phyloP scores from a whole-genome alignment of 2,329 filamentous ascomycete species.

The Domatiomyces globalis region DNA sequence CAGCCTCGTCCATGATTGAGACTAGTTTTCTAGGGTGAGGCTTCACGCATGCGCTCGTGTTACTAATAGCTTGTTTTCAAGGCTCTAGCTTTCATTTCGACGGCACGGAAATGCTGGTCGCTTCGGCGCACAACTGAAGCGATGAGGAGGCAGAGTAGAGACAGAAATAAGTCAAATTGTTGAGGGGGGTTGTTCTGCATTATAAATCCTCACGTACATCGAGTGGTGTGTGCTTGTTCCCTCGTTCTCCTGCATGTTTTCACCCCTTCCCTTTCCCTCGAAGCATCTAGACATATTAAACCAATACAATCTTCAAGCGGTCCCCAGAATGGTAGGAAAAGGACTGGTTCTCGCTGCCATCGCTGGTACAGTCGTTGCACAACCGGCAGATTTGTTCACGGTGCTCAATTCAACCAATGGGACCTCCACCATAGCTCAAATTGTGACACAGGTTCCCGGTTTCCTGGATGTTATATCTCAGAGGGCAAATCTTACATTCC shows the following conservation, averaged over 20 bases:
- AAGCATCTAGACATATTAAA: neutral
- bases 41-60: neutral
- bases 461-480: neutral
- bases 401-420: slow-evolving; percentile 4
- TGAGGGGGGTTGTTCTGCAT: neutral
- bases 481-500: slow-evolving; percentile 8
- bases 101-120: too few species aligned
- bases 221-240: neutral
- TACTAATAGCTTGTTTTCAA: neutral
- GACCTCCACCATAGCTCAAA: neutral
- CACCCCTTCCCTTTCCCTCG: neutral
- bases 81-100: neutral
- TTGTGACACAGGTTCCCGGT: neutral
- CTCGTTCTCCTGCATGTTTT: neutral
- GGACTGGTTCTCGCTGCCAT: slow-evolving; percentile 3
- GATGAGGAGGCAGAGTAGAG: neutral
- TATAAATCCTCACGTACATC: neutral
- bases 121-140: neutral
- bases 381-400: slow-evolving; percentile 3
- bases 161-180: neutral
- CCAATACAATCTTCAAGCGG: neutral
- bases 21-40: neutral
- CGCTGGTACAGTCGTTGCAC: slow-evolving; percentile 1
- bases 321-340: neutral
- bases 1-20: neutral